Base-by-base conservation (phyloP, 805 yeast species). In the Starmerella khaoyaiensis region DNA sequence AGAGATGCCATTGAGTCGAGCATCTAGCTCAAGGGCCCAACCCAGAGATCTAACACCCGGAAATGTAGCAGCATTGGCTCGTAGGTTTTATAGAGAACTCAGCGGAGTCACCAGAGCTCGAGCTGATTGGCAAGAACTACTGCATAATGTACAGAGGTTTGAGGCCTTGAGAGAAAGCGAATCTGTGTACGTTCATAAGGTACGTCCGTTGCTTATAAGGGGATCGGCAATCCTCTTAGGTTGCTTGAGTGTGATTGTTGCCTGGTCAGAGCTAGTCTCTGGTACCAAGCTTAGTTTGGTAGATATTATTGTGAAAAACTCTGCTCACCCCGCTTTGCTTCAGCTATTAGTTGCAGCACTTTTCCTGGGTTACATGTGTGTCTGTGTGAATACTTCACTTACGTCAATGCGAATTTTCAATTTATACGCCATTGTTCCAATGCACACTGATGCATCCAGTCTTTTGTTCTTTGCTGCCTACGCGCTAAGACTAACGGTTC, bases 401-500 rank as follows among this genome's bases (percentile, higher is more conserved):
- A 70, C 86, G 4, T 67, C 71, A 32, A 65, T 81, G 41, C 72
- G 75, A 42, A 60, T 82, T 5, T 82, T 82, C 64, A 76, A 78
- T 52, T 67, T 78, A 55, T 82, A 80, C 54, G 84, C 79, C 43
- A 64, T 82, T 40, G 83, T 79, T 11, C 73, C 76, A 15, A 68
- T 67, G 44, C 68, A 74, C 36, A 76, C 87, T 0, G 87, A 78
- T 52, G 77, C 81, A 0, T 78, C 80, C 0, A 74, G 82, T 12
- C 68, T 79, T 17, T 66, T 81, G 23, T 82, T 81, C 53, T 82
- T 79, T 55, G 73, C 84, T 16, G 77, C 79, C 50, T 81, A 82
- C 50, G 74, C 81, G 15, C 78, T 86, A 35, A 72, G 94, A 45
- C 62, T 82, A 53, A 79, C 93, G 0, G 75, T 82, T 10, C 94